Base-by-base conservation (phyloP, 2,329 filamentous ascomycete genomes). In the Mariannaea elegans region DNA sequence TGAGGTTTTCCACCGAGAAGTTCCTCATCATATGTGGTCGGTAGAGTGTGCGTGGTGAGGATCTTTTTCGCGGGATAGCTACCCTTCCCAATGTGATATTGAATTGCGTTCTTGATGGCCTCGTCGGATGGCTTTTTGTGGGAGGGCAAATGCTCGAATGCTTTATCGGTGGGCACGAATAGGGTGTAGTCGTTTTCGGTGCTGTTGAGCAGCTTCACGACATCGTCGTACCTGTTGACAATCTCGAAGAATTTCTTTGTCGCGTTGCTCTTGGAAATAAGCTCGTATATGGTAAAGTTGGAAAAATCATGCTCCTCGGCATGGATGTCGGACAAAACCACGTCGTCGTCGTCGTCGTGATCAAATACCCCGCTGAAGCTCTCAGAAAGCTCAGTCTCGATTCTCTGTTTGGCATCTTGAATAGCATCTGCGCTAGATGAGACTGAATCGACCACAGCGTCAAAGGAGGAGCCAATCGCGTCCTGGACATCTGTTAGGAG, bases 91-190 rank as follows among this genome's bases (percentile, higher is more conserved):
- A 97, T 78, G 69, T 97, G 93, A 76, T 97, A 97, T 44, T 84
- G 77, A 1, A 97, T 77, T 6, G 94, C 72, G 52, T 83, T 81
- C 78, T 91, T 86, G 62, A 96, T 74, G 44, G 88, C 77, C 68
- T 94, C 88, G 75, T 92, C 89, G 56, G 84, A 83, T 4, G 88
- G 89, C 77, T 92, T 87, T 54, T 79, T 69, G 74, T 81, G 72
- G 18, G 81, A 69, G 2, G 83, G 84, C 21, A 87, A 76, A 65
- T 84, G 79, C 62, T 90, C 86, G 68, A 97, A 94, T 0, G 93
- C 93, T 48, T 82, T 79, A 73, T 97, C 87, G 1, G 86, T 87
- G 0, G 94, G 94, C 2, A 91, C 90, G 70, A 97, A 96, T 49
- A 95, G 77, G 1, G 94, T 97, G 71, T 90, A 87, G 75, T 94